A percentile compares a stretch with the other conserved stretches of the same genome.
Evolutionary conservation across 163 green algal genomes (phyloP).

Genomic region (Chlamydomonas reinhardtii): DNA sequence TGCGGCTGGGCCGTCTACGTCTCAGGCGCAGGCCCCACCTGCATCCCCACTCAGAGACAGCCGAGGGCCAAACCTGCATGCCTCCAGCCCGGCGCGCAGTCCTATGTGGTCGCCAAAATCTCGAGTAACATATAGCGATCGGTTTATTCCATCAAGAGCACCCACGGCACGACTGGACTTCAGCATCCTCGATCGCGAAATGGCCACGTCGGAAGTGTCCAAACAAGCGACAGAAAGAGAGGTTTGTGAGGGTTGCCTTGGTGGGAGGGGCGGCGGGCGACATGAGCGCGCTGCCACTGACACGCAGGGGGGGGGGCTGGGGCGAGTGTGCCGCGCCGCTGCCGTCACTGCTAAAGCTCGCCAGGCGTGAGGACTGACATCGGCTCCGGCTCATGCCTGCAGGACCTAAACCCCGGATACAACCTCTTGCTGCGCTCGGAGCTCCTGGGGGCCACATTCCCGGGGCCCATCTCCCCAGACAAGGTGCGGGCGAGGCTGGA

Average conservation of each 20-base stretch:
- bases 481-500: conserved; percentile 45
- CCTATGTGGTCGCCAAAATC: conserved; percentile 59
- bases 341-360: no score
- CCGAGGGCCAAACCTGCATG: conserved; percentile 14
- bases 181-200: conserved; percentile 83
- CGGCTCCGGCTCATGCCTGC: background rate
- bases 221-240: conserved; percentile 59
- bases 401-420: conserved; percentile 86
- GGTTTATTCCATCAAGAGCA: conserved; percentile 86
- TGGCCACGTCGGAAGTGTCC: conserved; percentile 67
- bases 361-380: no score
- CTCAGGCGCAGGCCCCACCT: background rate
- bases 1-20: conserved; percentile 1
- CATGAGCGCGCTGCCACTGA: no score
- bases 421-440: conserved; percentile 85
- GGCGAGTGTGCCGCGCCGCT: no score
- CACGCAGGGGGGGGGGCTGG: no score
- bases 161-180: conserved; percentile 81
- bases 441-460: conserved; percentile 77
- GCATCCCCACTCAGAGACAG: conserved; percentile 23
- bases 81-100: conserved; percentile 26
- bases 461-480: conserved; percentile 63
- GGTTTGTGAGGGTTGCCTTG: conserved; percentile 25
- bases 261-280: no score
- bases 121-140: conserved; percentile 82